A percentile compares a stretch with the other conserved stretches of the same genome.
Evolutionary conservation across 2,329 filamentous ascomycete species (phyloP).

Genomic region (Ophiognomonia clavigignenti-juglandacearum): DNA sequence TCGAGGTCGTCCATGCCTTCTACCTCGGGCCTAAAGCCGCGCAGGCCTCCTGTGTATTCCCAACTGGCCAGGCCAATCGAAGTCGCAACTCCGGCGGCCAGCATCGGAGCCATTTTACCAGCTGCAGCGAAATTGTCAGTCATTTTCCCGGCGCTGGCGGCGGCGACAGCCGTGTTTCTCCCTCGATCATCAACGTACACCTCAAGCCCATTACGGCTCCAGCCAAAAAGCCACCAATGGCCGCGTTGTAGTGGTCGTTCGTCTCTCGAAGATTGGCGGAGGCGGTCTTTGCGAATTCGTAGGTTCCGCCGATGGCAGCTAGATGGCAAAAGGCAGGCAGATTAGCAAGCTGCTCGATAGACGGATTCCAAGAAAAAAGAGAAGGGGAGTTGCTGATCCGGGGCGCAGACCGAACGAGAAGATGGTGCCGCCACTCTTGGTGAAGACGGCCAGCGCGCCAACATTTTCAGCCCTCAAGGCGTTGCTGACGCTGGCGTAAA

Average conservation of each 20-base stretch:
- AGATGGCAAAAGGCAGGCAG: conserved; percentile 2
- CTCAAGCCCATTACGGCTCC: conserved; percentile 69
- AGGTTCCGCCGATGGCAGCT: conserved; percentile 72
- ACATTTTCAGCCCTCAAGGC: conserved; percentile 79
- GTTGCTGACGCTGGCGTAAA: conserved; percentile 64
- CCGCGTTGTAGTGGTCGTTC: conserved; percentile 72
- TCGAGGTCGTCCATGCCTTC: conserved; percentile 70
- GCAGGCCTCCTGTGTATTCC: conserved; percentile 62
- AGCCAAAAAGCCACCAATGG: conserved; percentile 70
- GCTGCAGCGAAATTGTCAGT: conserved; percentile 33
- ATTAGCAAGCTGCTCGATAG: conserved; percentile 8
- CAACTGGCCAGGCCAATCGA: conserved; percentile 57
- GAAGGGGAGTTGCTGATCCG: no score
- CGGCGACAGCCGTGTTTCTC: no score
- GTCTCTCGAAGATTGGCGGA: conserved; percentile 81
- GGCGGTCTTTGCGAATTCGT: conserved; percentile 71
- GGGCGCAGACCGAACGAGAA: conserved; percentile 56
- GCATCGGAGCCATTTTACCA: conserved; percentile 62
- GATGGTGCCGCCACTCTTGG: conserved; percentile 69
- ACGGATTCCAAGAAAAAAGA: neutral
- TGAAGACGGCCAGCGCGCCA: conserved; percentile 75
- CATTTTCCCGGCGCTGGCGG: neutral
- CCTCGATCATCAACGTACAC: conserved; percentile 60
- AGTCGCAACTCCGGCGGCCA: conserved; percentile 60
- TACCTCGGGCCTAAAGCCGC: conserved; percentile 48